Conservation (phyloP, 305 asterid genomes). For the Plantago lanceolata region DNA sequence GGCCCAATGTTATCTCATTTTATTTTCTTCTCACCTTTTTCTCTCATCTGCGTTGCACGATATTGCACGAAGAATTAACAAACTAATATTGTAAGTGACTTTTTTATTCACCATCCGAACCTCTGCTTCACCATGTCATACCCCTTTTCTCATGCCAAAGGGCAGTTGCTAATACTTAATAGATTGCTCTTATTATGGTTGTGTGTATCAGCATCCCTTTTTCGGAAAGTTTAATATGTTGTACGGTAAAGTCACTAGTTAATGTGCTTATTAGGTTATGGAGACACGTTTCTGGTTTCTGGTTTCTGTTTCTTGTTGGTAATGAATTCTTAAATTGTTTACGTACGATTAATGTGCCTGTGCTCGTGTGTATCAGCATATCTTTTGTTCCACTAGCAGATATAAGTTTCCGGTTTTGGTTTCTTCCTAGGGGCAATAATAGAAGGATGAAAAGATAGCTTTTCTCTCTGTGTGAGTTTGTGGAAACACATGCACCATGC, state of each 20-base stretch:
- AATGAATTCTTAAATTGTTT: neutral
- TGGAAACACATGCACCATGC: conserved; percentile 78
- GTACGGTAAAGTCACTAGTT: neutral
- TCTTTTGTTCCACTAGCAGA: conserved; percentile 19
- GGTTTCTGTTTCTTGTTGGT: neutral
- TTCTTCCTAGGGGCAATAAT: conserved; percentile 19
- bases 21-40: conserved; percentile 12
- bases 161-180: neutral
- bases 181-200: neutral
- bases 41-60: neutral
- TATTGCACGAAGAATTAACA: neutral
- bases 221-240: neutral
- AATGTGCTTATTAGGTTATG: neutral
- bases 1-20: conserved; percentile 16
- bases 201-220: neutral
- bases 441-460: conserved; percentile 24
- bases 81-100: neutral
- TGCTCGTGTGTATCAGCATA: neutral
- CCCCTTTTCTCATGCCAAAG: neutral
- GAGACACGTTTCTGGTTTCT: neutral
- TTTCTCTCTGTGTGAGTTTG: conserved; percentile 26
- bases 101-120: neutral
- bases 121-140: conserved; percentile 1
- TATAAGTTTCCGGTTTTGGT: conserved; percentile 2
- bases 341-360: neutral